Conservation (phyloP, 176 grass and related monocot species). For the Zea luxurians region DNA sequence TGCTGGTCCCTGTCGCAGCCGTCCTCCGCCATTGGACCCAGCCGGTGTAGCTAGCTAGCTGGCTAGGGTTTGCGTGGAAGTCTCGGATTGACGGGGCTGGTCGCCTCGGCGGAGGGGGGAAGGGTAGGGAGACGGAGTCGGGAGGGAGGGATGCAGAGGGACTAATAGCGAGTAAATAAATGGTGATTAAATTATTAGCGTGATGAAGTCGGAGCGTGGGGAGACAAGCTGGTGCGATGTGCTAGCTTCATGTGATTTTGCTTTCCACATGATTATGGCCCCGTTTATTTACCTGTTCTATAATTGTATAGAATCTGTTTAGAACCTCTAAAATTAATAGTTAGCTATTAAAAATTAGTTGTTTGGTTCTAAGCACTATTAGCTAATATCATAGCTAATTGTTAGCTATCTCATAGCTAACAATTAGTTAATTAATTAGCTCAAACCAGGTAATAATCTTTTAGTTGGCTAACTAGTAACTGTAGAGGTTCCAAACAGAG, state of each 20-base stretch:
- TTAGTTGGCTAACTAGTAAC: too few relatives aligned
- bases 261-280: too few relatives aligned
- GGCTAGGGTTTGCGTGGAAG: slow-evolving; percentile 45
- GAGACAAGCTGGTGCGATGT: neutral
- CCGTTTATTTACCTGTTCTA: too few relatives aligned
- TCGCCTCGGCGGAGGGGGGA: slow-evolving; percentile 18
- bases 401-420: too few relatives aligned
- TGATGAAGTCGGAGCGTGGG: neutral
- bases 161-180: slow-evolving; percentile 44
- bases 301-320: too few relatives aligned
- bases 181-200: slow-evolving; percentile 26
- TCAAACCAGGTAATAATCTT: too few relatives aligned
- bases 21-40: slow-evolving; percentile 53
- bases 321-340: too few relatives aligned
- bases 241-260: neutral
- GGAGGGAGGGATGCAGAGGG: slow-evolving; percentile 17
- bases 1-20: slow-evolving; percentile 43
- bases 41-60: neutral
- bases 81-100: neutral
- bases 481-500: too few relatives aligned
- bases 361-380: too few relatives aligned
- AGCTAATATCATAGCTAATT: too few relatives aligned
- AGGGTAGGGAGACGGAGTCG: slow-evolving; percentile 27
- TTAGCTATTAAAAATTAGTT: too few relatives aligned
- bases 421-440: too few relatives aligned